Evolutionary conservation across 805 yeast species (phyloP).

Genomic region (Dipodascopsis uninucleata): DNA sequence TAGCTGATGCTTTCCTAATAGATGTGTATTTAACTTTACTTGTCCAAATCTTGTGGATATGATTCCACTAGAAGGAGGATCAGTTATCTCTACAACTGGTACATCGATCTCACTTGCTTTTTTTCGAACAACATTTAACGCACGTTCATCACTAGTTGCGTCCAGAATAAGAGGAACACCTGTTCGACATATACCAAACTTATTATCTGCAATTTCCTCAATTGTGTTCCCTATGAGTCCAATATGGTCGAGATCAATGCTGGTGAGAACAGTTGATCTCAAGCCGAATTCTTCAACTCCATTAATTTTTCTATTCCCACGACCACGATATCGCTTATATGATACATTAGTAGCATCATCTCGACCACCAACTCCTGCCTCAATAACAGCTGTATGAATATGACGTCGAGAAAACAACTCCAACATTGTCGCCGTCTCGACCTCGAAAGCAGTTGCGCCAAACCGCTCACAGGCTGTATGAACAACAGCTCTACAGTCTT

Average conservation of each 20-base stretch:
- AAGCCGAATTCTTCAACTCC: constrained; percentile 40
- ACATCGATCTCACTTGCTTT: constrained; percentile 35
- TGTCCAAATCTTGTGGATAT: not conserved
- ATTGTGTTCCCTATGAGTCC: constrained; percentile 65
- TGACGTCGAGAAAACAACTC: constrained; percentile 58
- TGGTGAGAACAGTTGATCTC: constrained; percentile 77
- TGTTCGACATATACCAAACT: constrained; percentile 78
- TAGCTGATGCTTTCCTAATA: constrained; percentile 69
- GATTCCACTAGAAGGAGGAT: constrained; percentile 4
- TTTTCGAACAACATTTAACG: constrained; percentile 44
- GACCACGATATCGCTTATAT: constrained; percentile 30
- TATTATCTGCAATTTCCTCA: constrained; percentile 64
- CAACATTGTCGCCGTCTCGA: constrained; percentile 80
- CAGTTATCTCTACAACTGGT: no score
- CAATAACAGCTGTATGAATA: constrained; percentile 77
- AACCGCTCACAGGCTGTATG: constrained; percentile 43
- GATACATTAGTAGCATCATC: constrained; percentile 84
- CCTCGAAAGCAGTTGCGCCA: constrained; percentile 84
- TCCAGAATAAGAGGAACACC: constrained; percentile 67
- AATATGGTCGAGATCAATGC: constrained; percentile 85
- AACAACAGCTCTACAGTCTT: no score
- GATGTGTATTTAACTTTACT: constrained; percentile 43
- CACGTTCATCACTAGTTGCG: constrained; percentile 55
- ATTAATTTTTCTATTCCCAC: no score
- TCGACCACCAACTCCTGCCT: constrained; percentile 91